A percentile compares a stretch with the other conserved stretches of the same genome.
phyloP scores from a whole-genome alignment of 2,329 filamentous ascomycete genomes.

The Periconia digitata region DNA sequence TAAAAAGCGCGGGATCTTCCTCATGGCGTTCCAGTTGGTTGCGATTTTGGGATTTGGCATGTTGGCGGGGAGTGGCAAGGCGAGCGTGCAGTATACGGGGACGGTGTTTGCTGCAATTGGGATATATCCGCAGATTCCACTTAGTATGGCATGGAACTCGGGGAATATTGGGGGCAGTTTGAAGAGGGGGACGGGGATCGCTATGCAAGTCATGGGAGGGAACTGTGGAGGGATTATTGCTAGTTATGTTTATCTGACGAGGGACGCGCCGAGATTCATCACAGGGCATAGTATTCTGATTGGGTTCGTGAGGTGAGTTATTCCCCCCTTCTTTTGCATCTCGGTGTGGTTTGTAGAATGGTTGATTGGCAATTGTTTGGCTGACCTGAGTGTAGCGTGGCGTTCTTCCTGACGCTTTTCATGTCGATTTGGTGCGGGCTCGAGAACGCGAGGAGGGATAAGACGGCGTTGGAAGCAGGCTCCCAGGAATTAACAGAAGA shows the following conservation, averaged over 20 bases:
- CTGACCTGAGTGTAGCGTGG: slow-evolving; percentile 42
- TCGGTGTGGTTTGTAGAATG: background rate
- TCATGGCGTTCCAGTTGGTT: slow-evolving; percentile 35
- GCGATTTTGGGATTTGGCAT: slow-evolving; percentile 58
- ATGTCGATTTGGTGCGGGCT: slow-evolving; percentile 61
- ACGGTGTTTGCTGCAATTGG: slow-evolving; percentile 42
- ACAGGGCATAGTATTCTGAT: slow-evolving; percentile 52
- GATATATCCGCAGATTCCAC: slow-evolving; percentile 59
- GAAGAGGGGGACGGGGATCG: slow-evolving; percentile 59
- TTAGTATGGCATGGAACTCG: slow-evolving; percentile 58
- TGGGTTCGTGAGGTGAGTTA: slow-evolving; percentile 43
- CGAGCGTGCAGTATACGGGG: slow-evolving; percentile 36
- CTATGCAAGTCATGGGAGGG: slow-evolving; percentile 58
- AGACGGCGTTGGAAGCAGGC: slow-evolving; percentile 47
- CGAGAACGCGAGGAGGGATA: slow-evolving; percentile 60
- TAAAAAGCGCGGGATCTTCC: slow-evolving; percentile 33
- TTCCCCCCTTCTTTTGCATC: no score
- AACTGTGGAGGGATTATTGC: slow-evolving; percentile 74
- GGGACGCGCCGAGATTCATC: slow-evolving; percentile 48
- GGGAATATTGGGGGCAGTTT: slow-evolving; percentile 58
- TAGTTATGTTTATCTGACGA: slow-evolving; percentile 51
- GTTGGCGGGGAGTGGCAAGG: slow-evolving; percentile 27
- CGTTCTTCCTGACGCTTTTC: slow-evolving; percentile 52
- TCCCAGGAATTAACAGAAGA: slow-evolving; percentile 54
- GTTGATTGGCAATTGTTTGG: no score